Percentiles rank a stretch among this genome's conserved stretches.
These are phyloP conservation scores for Aspergillus sp. DNA, from an alignment of 2,329 filamentous ascomycete species.

Conservation along the genomic window DNA sequence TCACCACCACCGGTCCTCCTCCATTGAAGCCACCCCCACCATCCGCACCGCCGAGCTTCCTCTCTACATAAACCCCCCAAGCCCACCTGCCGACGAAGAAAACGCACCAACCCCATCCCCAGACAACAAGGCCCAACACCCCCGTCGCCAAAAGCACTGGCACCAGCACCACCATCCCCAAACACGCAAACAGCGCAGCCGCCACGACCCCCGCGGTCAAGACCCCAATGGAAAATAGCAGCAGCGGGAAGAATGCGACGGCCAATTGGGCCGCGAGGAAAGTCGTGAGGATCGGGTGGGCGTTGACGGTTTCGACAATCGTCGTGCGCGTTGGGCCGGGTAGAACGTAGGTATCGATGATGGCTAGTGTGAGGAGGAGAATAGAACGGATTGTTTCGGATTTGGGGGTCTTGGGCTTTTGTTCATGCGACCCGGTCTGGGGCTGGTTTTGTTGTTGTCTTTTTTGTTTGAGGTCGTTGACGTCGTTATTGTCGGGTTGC, in stretches of 20 bases:
- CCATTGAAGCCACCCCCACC: conserved; percentile 1
- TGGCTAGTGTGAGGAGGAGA: conserved; percentile 4
- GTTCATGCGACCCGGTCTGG: background rate
- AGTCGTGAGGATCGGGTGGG: conserved; percentile 61
- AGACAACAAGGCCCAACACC: conserved; percentile 54
- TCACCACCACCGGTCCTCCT: background rate
- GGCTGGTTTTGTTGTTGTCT: background rate
- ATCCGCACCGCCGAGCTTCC: background rate
- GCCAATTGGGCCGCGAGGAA: conserved; percentile 59
- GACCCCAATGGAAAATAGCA: conserved; percentile 58
- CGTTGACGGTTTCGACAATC: conserved; percentile 50
- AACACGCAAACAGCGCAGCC: conserved; percentile 47
- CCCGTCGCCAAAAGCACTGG: conserved; percentile 61
- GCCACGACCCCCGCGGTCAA: conserved; percentile 54
- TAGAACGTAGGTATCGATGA: conserved; percentile 33
- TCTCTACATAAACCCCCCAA: conserved; percentile 4
- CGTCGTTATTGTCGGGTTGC: background rate
- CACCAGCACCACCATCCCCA: conserved; percentile 59
- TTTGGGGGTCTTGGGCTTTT: background rate
- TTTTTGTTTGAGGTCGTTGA: background rate
- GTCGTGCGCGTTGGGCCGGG: conserved; percentile 52
- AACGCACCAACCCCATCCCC: conserved; percentile 57
- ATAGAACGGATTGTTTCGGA: background rate
- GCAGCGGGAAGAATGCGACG: conserved; percentile 58
- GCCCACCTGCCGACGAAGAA: conserved; percentile 32